These are phyloP conservation scores for Lenzites betulinus DNA, from an alignment of 768 basidiomycete species.

Conservation along the genomic window DNA sequence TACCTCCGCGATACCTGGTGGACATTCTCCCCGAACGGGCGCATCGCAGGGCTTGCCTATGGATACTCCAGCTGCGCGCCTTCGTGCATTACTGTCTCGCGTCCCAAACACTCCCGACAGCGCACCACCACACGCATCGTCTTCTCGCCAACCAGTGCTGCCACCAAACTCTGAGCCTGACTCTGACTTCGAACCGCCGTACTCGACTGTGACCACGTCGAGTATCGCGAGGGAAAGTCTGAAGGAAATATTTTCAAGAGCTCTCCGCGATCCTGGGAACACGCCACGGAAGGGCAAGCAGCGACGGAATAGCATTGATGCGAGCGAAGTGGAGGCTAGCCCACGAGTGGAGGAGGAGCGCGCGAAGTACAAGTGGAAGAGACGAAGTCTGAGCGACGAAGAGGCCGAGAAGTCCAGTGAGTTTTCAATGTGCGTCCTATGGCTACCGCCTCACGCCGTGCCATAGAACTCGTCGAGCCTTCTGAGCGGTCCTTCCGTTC, in stretches of 20 bases:
- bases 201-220: conserved; percentile 37
- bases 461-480: conserved; percentile 12
- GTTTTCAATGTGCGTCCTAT: conserved; percentile 23
- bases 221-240: conserved; percentile 60
- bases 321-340: conserved; percentile 59
- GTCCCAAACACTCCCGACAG: conserved; percentile 44
- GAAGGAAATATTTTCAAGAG: conserved; percentile 66
- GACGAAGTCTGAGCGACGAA: conserved; percentile 68
- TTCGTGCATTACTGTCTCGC: conserved; percentile 62
- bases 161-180: conserved; percentile 50
- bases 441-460: background rate
- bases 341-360: conserved; percentile 47
- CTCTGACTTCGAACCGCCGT: conserved; percentile 58
- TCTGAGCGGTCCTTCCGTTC: conserved; percentile 21
- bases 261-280: conserved; percentile 61
- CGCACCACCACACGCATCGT: conserved; percentile 33
- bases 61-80: conserved; percentile 59
- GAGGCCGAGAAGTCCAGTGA: conserved; percentile 60
- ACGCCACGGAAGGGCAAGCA: conserved; percentile 57
- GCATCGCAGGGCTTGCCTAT: conserved; percentile 21
- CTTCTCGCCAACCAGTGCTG: conserved; percentile 26
- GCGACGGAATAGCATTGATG: conserved; percentile 62
- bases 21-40: conserved; percentile 10
- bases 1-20: conserved; percentile 25
- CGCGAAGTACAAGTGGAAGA: conserved; percentile 49